A percentile compares a stretch with the other conserved stretches of the same genome.
phyloP scores from a whole-genome alignment of 2,329 filamentous ascomycete genomes.

The Colletotrichum orbiculare region DNA sequence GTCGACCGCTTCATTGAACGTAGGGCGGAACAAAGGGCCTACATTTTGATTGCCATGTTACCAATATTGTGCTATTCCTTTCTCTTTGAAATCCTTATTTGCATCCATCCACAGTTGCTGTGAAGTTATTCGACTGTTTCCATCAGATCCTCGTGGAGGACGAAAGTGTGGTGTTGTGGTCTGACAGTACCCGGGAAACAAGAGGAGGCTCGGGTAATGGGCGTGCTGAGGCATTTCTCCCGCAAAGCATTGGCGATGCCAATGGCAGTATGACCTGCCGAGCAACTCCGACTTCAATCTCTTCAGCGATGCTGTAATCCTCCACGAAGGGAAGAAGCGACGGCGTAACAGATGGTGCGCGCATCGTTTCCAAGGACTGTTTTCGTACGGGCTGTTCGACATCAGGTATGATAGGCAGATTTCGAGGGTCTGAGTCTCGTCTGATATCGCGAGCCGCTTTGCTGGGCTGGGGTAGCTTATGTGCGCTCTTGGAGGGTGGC shows the following conservation, averaged over 20 bases:
- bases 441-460: constrained; percentile 43
- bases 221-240: not conserved
- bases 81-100: not conserved
- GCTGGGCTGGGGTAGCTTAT: constrained; percentile 45
- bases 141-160: constrained; percentile 17
- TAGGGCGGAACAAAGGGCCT: no score
- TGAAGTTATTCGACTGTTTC: not conserved
- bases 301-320: constrained; percentile 36
- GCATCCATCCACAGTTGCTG: no score
- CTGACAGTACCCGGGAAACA: not conserved
- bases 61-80: no score
- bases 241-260: not conserved
- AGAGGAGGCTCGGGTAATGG: constrained; percentile 6
- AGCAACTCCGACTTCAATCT: constrained; percentile 42
- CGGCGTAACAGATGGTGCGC: constrained; percentile 40
- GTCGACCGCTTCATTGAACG: no score
- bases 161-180: constrained; percentile 39
- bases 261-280: constrained; percentile 27
- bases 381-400: constrained; percentile 34
- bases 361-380: constrained; percentile 34
- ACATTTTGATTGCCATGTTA: no score
- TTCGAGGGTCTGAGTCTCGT: constrained; percentile 40
- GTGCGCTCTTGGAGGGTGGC: constrained; percentile 11
- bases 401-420: constrained; percentile 45
- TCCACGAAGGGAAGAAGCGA: constrained; percentile 40